Evolutionary conservation across 345 rosid species (phyloP).

Genomic region (Toxicodendron radicans): DNA sequence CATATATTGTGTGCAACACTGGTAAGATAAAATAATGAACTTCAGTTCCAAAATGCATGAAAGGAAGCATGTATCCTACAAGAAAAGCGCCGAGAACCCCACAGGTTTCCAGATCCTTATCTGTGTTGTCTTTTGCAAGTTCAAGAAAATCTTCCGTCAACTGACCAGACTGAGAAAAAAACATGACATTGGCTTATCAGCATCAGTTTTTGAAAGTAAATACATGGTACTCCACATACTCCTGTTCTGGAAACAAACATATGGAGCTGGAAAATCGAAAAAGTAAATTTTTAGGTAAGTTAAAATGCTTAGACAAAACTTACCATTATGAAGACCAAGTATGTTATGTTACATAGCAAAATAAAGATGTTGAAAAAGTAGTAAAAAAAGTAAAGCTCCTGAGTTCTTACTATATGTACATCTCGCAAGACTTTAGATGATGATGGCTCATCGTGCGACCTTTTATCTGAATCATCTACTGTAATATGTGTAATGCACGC

Average conservation of each 20-base stretch:
- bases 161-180: constrained; percentile 47
- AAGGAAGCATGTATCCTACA: constrained; percentile 43
- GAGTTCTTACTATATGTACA: constrained; percentile 72
- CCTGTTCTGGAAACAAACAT: not conserved
- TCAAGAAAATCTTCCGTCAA: constrained; percentile 85
- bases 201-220: not conserved
- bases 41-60: not conserved
- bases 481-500: constrained; percentile 51
- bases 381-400: not conserved
- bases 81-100: constrained; percentile 85
- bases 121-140: constrained; percentile 81
- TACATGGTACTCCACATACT: not conserved
- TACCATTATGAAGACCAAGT: not conserved
- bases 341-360: not conserved
- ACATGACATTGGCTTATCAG: constrained; percentile 14
- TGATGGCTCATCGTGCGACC: constrained; percentile 27
- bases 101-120: constrained; percentile 88
- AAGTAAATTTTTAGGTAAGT: not conserved
- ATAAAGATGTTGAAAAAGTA: not conserved
- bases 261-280: not conserved
- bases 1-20: not conserved
- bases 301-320: not conserved
- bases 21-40: not conserved
- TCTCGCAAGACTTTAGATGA: constrained; percentile 45
- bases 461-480: constrained; percentile 31